phyloP scores from a whole-genome alignment of 176 grass and related monocot species.

The Bonia amplexicaulis region DNA sequence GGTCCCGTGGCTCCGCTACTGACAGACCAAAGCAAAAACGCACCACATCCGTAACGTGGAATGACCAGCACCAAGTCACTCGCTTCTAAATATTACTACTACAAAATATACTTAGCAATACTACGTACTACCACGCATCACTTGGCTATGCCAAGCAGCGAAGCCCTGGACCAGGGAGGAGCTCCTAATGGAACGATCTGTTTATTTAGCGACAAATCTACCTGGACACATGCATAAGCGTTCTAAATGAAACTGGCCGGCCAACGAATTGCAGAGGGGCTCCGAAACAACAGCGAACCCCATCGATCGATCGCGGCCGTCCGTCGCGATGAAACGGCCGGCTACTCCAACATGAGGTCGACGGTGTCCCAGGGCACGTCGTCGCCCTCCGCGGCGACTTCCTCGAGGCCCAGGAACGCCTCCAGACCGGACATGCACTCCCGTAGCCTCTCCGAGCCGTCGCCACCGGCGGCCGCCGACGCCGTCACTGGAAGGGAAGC shows the following conservation, averaged over 20 bases:
- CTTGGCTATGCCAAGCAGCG: background rate
- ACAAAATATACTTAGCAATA: background rate
- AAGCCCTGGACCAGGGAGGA: background rate
- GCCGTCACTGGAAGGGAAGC: background rate
- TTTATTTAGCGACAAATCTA: background rate
- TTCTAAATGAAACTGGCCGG: background rate
- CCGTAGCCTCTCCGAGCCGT: background rate
- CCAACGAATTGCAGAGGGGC: background rate
- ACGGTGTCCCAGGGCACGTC: slow-evolving; percentile 24
- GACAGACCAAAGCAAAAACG: too few species aligned
- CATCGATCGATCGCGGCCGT: background rate
- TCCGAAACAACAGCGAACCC: background rate
- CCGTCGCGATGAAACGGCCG: background rate
- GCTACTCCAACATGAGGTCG: slow-evolving; percentile 26
- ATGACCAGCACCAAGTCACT: too few species aligned
- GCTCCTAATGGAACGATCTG: background rate
- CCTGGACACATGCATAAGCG: background rate
- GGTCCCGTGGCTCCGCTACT: too few species aligned
- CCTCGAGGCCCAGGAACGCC: slow-evolving; percentile 40
- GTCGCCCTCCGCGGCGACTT: background rate
- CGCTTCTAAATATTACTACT: too few species aligned
- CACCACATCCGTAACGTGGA: too few species aligned
- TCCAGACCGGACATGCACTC: slow-evolving; percentile 45
- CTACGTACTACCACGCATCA: background rate
- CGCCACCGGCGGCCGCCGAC: background rate